Evolutionary conservation across 306 rosid species (phyloP), one percentile per base, ranked within the genome.

Genomic region (Prunus campanulata): DNA sequence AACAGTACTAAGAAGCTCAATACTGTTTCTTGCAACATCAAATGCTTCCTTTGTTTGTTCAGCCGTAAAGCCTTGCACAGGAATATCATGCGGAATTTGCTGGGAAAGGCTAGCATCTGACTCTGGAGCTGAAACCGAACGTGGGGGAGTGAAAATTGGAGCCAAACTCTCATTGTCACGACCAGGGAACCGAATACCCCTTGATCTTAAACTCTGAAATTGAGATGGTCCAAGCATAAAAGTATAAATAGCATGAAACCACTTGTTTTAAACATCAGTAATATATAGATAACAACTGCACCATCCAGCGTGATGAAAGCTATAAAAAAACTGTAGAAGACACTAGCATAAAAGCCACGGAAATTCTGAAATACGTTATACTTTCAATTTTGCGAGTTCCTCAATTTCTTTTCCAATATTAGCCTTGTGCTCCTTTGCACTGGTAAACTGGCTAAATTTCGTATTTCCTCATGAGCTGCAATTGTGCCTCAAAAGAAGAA

Each of bases 121-220:
- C 61, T 95, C 98, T 3, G 85, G 55, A 44, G 82, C 93, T 61
- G 85, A 29, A 56, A 83, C 88, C 3, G 98, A 87, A 10, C 85
- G 94, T 50, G 93, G 88, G 29, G 99, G 99, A 63, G 99, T 96
- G 32, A 96, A 91, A 66, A 96, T 91, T 24, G 99, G 99, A 12
- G 97, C 99, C 91, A 96, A 79, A 79, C 98, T 92, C 83, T 96
- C 99, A 70, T 91, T 86, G 88, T 93, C 99, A 44, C 98, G 93
- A 22, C 99, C 97, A 44, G 99, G 99, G 83, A 96, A 96, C 70
- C 94, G 83, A 77, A 96, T 80, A 52, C 99, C 99, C 82, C 99
- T 88, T 61, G 97, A 96, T 84, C 55, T 92, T 82, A 96, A 82
- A 83, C 99, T 96, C 99, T 96, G 87, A 55, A 75, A 78, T 75